Evolutionary conservation across 2,329 filamentous ascomycete genomes (phyloP), one percentile per base, ranked within the genome.

Genomic region (Zasmidium citrigriseum): DNA sequence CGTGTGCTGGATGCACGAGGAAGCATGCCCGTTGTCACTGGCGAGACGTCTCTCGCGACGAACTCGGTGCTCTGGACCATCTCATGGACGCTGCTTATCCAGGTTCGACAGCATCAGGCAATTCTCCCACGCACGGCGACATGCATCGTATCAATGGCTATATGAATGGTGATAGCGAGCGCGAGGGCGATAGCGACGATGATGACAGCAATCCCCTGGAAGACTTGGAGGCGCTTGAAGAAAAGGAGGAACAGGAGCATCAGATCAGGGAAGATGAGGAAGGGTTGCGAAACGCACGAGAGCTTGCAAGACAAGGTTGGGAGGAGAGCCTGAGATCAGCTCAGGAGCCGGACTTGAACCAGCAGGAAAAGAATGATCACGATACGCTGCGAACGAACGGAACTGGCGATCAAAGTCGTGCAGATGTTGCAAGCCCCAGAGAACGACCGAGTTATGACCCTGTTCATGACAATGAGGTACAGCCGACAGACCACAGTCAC

Each of bases 21-120:
- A 96, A 96, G 72, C 91, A 96, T 71, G 90, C 90, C 20, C 93
- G 92, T 68, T 96, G 91, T 72, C 87, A 86, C 14, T 96, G 91
- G 91, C 89, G 87, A 65, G 86, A 89, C 46, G 85, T 95, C n/a
- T 86, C 85, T 16, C 86, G 90, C 27, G 87, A 89, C 2, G 92
- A 96, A 67, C 64, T 75, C 12, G 66, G 67, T 25, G 68, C 64
- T 4, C 61, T 75, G 1, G 70, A 73, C 38, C 66, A 70, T 20
- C 53, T 71, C 21, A 66, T 67, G 65, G 67, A 68, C 23, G 58
- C 64, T 4, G 61, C 57, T 11, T 65, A 65, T 52, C 45, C 56
- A 14, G 55, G 48, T 11, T 50, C 47, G 14, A 44, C 45, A 12
- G 27, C 27, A 10, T 41, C 34, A n/a, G 50, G 41, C 24, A 41